phyloP scores from a whole-genome alignment of 1,139 yeast genomes.

The Lodderomyces pseudojiufengensis region DNA sequence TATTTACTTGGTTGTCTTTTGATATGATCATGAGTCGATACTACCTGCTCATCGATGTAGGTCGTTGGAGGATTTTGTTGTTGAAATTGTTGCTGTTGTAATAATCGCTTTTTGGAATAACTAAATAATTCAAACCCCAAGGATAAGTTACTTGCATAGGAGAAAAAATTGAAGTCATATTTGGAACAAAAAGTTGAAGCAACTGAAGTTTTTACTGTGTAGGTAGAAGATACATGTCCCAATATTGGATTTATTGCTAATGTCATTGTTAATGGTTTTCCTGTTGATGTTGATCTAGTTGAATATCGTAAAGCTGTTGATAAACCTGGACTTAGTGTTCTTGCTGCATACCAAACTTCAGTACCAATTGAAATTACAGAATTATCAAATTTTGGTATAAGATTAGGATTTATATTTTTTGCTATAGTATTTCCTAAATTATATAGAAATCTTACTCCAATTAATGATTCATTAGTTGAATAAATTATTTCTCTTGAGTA shows the following conservation, averaged over 20 bases:
- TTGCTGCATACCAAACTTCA: conserved; percentile 86
- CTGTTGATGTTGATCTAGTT: conserved; percentile 81
- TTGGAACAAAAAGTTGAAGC: conserved; percentile 78
- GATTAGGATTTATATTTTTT: conserved; percentile 9
- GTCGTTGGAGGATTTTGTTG: too few species aligned
- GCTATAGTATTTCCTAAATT: conserved; percentile 47
- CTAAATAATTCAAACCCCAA: conserved; percentile 84
- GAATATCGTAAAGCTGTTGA: conserved; percentile 84
- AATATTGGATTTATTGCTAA: conserved; percentile 83
- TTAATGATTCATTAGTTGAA: conserved; percentile 84
- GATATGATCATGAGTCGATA: too few species aligned
- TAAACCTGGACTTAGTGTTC: conserved; percentile 78
- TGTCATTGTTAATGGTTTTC: conserved; percentile 87
- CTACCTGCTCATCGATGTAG: too few species aligned
- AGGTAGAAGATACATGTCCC: conserved; percentile 87
- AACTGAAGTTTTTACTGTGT: conserved; percentile 76
- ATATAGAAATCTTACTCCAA: conserved; percentile 79
- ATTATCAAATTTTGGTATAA: conserved; percentile 41
- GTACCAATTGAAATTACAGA: conserved; percentile 70
- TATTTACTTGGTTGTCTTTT: too few species aligned
- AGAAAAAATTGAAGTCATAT: conserved; percentile 86
- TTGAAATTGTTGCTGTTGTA: not conserved
- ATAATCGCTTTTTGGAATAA: conserved; percentile 18
- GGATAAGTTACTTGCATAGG: conserved; percentile 83
- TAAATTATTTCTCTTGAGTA: conserved; percentile 74